Evolutionary conservation across 2,329 filamentous ascomycete species (phyloP), one percentile per base, ranked within the genome.

Genomic region (Kalmusia sp.): DNA sequence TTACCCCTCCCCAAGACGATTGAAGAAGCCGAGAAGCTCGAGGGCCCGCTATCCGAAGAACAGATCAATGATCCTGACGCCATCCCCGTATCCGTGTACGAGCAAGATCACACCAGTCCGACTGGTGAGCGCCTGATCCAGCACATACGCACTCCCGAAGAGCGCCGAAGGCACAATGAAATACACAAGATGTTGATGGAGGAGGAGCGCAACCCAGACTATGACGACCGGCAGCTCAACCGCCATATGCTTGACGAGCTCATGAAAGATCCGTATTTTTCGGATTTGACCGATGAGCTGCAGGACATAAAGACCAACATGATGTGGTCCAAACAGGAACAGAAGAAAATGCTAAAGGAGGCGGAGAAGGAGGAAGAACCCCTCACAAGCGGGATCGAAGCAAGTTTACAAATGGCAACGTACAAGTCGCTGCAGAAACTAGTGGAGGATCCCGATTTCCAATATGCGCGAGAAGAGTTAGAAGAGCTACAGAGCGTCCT

Each of bases 181-280:
- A 61, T 63, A 28, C 53, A 52, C 25, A 37, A 49, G 3, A 69
- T 70, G 67, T 55, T 69, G 4, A 46, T 64, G 30, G 64, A 69
- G 38, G 59, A 59, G 15, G 55, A 52, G 3, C 51, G 43, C 1
- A 60, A 73, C 19, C 64, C 70, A 4, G 49, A 71, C 7, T 72
- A 70, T 49, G 67, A 72, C 40, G 59, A 64, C 30, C 57, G 61
- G 3, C 55, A 61, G 28, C 55, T 73, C 33, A 64, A 68, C 24
- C 61, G 54, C 11, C 59, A 57, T 14, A 41, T 71, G 22, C 54
- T 73, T 28, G 66, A 71, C 34, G 61, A 60, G 14, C 46, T 73
- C n/a, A 64, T 72, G 25, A 19, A 45, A 14, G 58, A 73, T 35
- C 71, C 70, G 8, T 64, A 62, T 9, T 72, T 70, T 46, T 62